Evolutionary conservation across 1,284 basidiomycete genomes (phyloP).

Genomic region (Hemileia vastatrix): DNA sequence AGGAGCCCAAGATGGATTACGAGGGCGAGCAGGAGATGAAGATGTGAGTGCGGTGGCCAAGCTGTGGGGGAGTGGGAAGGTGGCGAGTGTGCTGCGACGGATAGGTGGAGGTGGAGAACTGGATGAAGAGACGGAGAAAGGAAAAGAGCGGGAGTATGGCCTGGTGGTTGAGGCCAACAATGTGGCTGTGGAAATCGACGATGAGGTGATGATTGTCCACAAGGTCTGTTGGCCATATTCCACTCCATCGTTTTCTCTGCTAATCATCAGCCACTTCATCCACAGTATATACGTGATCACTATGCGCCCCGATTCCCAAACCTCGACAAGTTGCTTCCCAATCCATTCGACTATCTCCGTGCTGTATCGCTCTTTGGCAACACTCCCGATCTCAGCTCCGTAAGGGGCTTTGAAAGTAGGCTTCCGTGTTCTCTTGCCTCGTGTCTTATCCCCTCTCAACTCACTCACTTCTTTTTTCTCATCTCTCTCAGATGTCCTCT

Average conservation of each 20-base stretch:
- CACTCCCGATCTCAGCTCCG: slow-evolving; percentile 38
- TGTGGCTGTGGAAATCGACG: slow-evolving; percentile 94
- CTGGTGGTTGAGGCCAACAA: slow-evolving; percentile 97
- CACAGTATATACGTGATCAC: slow-evolving; percentile 91
- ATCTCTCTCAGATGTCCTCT: slow-evolving; percentile 64
- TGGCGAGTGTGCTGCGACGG: slow-evolving; percentile 3
- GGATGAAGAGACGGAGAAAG: slow-evolving; percentile 7
- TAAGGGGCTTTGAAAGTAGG: slow-evolving; percentile 18
- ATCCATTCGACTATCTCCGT: slow-evolving; percentile 83
- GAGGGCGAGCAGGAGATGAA: not conserved
- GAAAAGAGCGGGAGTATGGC: slow-evolving; percentile 61
- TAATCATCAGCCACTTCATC: slow-evolving; percentile 3
- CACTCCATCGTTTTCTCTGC: not conserved
- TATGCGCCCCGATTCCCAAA: slow-evolving; percentile 94
- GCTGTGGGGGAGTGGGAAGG: slow-evolving; percentile 13
- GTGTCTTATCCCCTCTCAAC: slow-evolving; percentile 49
- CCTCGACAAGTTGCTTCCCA: slow-evolving; percentile 83
- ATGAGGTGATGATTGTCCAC: slow-evolving; percentile 92
- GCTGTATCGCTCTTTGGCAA: slow-evolving; percentile 84
- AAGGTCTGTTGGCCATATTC: slow-evolving; percentile 54
- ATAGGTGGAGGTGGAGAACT: not conserved
- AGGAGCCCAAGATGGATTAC: slow-evolving; percentile 1
- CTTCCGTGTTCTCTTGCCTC: not conserved
- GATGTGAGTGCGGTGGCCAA: slow-evolving; percentile 19
- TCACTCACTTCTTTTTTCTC: not conserved